Base-by-base conservation (phyloP, 2,329 filamentous ascomycete genomes). In the Ophiocordyceps camponoti-rufipedis region DNA sequence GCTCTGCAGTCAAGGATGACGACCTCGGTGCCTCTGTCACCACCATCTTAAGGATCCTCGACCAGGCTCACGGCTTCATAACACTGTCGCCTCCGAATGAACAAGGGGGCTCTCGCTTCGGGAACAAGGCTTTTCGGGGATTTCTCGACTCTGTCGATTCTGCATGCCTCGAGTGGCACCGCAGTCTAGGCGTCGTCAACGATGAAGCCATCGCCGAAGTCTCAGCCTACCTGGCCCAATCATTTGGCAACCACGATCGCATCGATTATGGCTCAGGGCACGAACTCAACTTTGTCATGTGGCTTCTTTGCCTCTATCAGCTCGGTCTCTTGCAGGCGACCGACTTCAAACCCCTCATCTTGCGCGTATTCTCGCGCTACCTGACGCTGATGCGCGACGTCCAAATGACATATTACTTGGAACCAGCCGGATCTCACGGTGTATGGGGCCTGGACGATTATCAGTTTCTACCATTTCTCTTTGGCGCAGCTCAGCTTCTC, bases 391-490 rank as follows among this genome's bases (percentile, higher is more conserved):
- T 96, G 87, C 85, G 88, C 45, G 70, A 74, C 23, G 74, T 96
- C 14, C 91, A 98, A 62, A 80, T 78, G 50, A 85, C 86, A 3
- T 98, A 98, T 65, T 98, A 98, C 57, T 79, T 98, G 44, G 91
- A 98, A 57, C 91, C 91, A 2, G 91, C 91, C 0, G 91, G 91
- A 13, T 95, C 89, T 1, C 91, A 98, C 60, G 91, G 91, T 39
- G 91, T 98, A 23, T 98, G 91, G 91, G 91, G 91, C 16, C 69
- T 98, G 2, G 91, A 98, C 56, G 91, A 98, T 61, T 95, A 98
- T 64, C 88, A 93, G 53, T 98, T 98, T 64, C 68, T 95, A 1
- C 91, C 93, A 0, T 98, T 96, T 59, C 74, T 98, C 12, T 93
- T 96, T 51, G 91, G 91, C 18, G 87, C 91, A 33, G 82, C 87